These are phyloP conservation scores for Tulasnella calospora DNA, from an alignment of 768 basidiomycete genomes.

Conservation along the genomic window DNA sequence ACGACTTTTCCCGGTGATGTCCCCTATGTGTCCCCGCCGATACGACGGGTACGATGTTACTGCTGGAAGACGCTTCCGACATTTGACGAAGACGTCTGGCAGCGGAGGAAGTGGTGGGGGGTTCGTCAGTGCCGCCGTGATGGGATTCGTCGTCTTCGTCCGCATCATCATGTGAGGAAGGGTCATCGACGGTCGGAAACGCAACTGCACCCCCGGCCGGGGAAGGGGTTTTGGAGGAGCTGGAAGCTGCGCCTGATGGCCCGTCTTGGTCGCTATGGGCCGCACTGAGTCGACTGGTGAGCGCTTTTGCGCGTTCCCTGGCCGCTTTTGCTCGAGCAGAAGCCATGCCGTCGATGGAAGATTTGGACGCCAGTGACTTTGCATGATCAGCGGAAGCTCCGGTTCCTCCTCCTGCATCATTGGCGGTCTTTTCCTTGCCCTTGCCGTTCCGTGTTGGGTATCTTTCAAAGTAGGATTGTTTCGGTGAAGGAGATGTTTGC, in stretches of 20 bases:
- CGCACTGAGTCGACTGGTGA: slow-evolving; percentile 6
- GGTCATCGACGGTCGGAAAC: slow-evolving; percentile 17
- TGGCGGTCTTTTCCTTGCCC: slow-evolving; percentile 12
- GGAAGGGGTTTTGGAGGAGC: slow-evolving; percentile 1
- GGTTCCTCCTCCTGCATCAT: background rate
- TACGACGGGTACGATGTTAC: background rate
- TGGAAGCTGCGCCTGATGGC: background rate
- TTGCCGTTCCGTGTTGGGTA: slow-evolving; percentile 28
- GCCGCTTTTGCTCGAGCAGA: slow-evolving; percentile 8
- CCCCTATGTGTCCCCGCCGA: background rate
- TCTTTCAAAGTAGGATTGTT: slow-evolving; percentile 30
- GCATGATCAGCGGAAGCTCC: background rate
- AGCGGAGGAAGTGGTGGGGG: slow-evolving; percentile 1
- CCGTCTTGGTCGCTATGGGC: slow-evolving; percentile 5
- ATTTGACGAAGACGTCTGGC: background rate
- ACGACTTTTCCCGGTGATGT: slow-evolving; percentile 6
- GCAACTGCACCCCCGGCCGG: background rate
- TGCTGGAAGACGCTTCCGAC: background rate
- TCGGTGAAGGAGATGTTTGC: slow-evolving; percentile 22
- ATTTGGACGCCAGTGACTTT: slow-evolving; percentile 7
- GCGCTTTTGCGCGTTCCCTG: slow-evolving; percentile 12
- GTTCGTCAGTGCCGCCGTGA: background rate
- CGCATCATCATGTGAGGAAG: slow-evolving; percentile 8
- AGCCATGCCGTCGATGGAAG: slow-evolving; percentile 12
- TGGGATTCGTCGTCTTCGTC: background rate